A percentile compares a stretch with the other conserved stretches of the same genome.
Conservation (phyloP, 2,329 filamentous ascomycete genomes). For the Aspergillus ustus region DNA sequence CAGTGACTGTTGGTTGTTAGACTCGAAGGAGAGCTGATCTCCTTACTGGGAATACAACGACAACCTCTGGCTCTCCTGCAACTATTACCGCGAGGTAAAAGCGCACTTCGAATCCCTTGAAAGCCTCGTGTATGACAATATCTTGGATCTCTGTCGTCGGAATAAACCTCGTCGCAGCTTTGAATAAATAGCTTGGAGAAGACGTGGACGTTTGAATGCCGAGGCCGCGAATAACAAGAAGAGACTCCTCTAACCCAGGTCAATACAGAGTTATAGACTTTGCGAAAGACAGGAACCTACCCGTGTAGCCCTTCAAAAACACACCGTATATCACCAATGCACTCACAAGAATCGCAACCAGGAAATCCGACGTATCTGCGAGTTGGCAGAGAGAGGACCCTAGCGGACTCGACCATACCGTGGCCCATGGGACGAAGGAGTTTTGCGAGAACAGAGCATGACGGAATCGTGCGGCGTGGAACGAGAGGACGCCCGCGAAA, state of each 20-base stretch:
- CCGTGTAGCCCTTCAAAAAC: conserved; percentile 55
- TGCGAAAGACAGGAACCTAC: conserved; percentile 39
- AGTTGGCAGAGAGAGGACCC: conserved; percentile 40
- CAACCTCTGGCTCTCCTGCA: conserved; percentile 81
- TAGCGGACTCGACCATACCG: conserved; percentile 39
- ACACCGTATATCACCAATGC: conserved; percentile 50
- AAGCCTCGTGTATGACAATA: conserved; percentile 93
- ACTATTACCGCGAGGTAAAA: conserved; percentile 92
- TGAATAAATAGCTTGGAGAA: conserved; percentile 68
- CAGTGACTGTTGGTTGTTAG: neutral
- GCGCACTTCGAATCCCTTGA: conserved; percentile 85
- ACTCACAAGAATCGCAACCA: conserved; percentile 46
- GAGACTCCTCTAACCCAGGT: conserved; percentile 71
- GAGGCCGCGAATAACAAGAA: conserved; percentile 84
- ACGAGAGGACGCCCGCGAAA: conserved; percentile 46
- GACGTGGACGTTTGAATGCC: conserved; percentile 86
- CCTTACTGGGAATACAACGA: conserved; percentile 88
- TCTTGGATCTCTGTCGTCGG: conserved; percentile 92
- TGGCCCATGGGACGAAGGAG: conserved; percentile 34
- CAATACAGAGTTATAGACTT: conserved; percentile 11
- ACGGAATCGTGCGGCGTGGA: conserved; percentile 41
- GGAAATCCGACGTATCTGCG: conserved; percentile 47
- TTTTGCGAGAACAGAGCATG: conserved; percentile 32
- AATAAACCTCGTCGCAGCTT: conserved; percentile 73
- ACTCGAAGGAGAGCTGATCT: neutral